Evolutionary conservation across 192 early-diverging fungal species (phyloP), one percentile per base, ranked within the genome.

Genomic region (Ramicandelaber brevisporus): DNA sequence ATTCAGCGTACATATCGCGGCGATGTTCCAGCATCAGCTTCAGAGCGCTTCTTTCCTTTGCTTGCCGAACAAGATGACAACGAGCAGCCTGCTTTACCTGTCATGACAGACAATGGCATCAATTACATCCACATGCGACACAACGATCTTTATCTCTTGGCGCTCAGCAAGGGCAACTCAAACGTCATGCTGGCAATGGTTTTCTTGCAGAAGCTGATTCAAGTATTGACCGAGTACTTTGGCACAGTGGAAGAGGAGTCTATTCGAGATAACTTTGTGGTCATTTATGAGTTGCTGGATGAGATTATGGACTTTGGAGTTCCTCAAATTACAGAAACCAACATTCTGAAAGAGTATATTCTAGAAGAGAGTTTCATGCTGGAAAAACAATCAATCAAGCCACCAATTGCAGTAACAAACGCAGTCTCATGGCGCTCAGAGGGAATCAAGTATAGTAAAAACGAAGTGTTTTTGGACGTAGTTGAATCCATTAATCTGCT

Each of bases 1-100:
- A 98, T 98, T 48, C 81, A 86, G 5, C 68, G 92, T 17, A 87
- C 93, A 59, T 98, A 92, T 52, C 70, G 92, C 14, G 92, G 92
- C 4, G 92, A 98, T 53, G 88, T 98, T 43, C 88, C 92, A 34
- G 78, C 89, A 70, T 63, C 62, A 26, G 73, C 84, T 14, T 78
- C 89, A 33, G 92, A 98, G 28, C 86, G 85, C 51, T 98, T 98
- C 48, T 83, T 98, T 82, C 84, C 86, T 7, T 50, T 98, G 45
- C 63, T 98, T 17, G 57, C 83, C 21, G 82, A 86, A 39, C 73
- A 67, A 14, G 92, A 98, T 44, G 80, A 98, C 48, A 81, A 92
- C 29, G 75, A 83, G 34, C 73, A 81, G 51, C 75, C 73, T 1
- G 72, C 76, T 5, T 59, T 72, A 21, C 88, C 88, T 5, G 74